phyloP scores from a whole-genome alignment of 495 filamentous ascomycete genomes.

The Penicillium dipodomyicola region DNA sequence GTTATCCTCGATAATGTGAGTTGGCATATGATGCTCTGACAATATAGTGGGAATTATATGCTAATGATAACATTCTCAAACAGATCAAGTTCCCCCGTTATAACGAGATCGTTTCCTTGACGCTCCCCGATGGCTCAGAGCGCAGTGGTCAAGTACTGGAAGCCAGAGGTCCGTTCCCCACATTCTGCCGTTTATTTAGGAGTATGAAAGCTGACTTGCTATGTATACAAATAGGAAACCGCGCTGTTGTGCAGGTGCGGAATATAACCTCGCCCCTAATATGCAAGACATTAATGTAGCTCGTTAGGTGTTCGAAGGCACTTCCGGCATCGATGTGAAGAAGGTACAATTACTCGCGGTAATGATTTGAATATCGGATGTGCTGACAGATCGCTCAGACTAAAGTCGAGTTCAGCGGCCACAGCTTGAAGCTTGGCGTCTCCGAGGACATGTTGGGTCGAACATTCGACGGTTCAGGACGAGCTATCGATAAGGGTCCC shows the following conservation, averaged over 20 bases:
- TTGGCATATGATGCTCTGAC: neutral
- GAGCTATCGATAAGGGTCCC: constrained; percentile 96
- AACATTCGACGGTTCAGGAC: constrained; percentile 96
- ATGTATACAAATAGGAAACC: constrained; percentile 57
- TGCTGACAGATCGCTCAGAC: constrained; percentile 55
- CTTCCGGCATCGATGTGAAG: constrained; percentile 95
- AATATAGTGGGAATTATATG: neutral
- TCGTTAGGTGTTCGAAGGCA: constrained; percentile 93
- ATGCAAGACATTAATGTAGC: constrained; percentile 24
- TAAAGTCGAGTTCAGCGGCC: constrained; percentile 93
- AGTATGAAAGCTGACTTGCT: neutral
- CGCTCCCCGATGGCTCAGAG: constrained; percentile 91
- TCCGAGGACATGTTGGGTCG: constrained; percentile 99
- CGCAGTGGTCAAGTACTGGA: constrained; percentile 95
- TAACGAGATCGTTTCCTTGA: constrained; percentile 97
- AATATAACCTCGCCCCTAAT: constrained; percentile 7
- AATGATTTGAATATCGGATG: neutral
- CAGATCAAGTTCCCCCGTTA: constrained; percentile 96
- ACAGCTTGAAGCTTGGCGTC: constrained; percentile 96
- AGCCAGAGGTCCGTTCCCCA: constrained; percentile 70
- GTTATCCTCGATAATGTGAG: constrained; percentile 94
- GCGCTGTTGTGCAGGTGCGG: constrained; percentile 85
- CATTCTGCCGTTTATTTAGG: neutral
- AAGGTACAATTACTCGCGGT: constrained; percentile 58
- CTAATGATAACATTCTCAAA: constrained; percentile 13